Percentiles rank a stretch among this genome's conserved stretches.
Conservation (phyloP, 495 filamentous ascomycete species). For the Hypoxylon perforatum region DNA sequence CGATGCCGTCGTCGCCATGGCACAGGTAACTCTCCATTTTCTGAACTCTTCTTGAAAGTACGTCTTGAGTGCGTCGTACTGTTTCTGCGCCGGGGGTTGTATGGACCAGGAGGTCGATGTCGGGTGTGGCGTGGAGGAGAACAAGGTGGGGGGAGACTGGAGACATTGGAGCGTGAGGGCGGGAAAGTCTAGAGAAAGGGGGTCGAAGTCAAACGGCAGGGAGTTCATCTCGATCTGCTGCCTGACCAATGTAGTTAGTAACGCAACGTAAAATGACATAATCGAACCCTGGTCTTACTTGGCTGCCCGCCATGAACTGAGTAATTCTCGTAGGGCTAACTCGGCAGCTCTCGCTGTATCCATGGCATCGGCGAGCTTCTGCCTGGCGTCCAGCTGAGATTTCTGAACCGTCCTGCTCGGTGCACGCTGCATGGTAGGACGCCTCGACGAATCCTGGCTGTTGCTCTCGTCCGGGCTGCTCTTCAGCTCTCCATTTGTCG, state of each 20-base stretch:
- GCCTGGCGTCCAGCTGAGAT: slow-evolving; percentile 67
- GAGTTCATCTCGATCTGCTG: slow-evolving; percentile 57
- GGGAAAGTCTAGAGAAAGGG: slow-evolving; percentile 82
- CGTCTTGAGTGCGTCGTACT: slow-evolving; percentile 74
- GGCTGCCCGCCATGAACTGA: slow-evolving; percentile 82
- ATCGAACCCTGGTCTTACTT: slow-evolving; percentile 62
- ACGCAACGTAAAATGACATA: neutral
- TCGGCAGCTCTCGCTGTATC: slow-evolving; percentile 85
- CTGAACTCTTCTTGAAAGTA: slow-evolving; percentile 73
- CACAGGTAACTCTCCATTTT: slow-evolving; percentile 65
- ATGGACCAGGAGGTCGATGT: slow-evolving; percentile 79
- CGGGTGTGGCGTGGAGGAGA: slow-evolving; percentile 75
- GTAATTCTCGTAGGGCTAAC: slow-evolving; percentile 81
- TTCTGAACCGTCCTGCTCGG: slow-evolving; percentile 61
- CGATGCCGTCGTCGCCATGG: slow-evolving; percentile 54
- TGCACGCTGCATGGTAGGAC: slow-evolving; percentile 53
- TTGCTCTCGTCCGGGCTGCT: slow-evolving; percentile 47
- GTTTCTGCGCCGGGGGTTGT: slow-evolving; percentile 72
- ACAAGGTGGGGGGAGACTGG: slow-evolving; percentile 79
- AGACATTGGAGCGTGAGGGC: slow-evolving; percentile 83
- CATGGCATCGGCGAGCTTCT: slow-evolving; percentile 68
- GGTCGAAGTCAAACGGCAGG: slow-evolving; percentile 83
- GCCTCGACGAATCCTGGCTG: slow-evolving; percentile 34
- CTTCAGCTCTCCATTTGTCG: slow-evolving; percentile 47
- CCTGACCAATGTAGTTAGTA: slow-evolving; percentile 50